Evolutionary conservation across 345 rosid genomes (phyloP).

Genomic region (Acer negundo): DNA sequence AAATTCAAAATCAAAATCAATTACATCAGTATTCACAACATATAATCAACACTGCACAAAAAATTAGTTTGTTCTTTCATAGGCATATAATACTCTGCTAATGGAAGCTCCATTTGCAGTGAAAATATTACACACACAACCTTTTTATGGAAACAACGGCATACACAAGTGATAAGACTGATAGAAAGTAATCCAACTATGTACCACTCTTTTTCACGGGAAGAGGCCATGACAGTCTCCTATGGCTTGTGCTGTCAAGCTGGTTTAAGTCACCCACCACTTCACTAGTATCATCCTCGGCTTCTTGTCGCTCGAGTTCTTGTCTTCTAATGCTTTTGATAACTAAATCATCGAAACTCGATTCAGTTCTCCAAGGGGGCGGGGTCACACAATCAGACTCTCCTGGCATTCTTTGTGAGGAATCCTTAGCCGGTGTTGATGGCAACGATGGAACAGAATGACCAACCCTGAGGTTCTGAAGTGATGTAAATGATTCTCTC

Average conservation of each 20-base stretch:
- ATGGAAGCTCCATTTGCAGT: conserved; percentile 1
- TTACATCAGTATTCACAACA: neutral
- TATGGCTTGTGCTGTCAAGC: conserved; percentile 46
- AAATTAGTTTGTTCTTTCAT: neutral
- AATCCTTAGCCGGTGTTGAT: conserved; percentile 52
- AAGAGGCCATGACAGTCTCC: conserved; percentile 95
- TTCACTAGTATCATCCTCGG: conserved; percentile 45
- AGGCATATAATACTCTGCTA: neutral
- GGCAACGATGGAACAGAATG: conserved; percentile 58
- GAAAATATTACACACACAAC: conserved; percentile 7
- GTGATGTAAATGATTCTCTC: conserved; percentile 96
- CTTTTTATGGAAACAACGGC: neutral
- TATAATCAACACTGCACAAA: conserved; percentile 4
- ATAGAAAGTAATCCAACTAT: neutral
- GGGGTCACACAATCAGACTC: conserved; percentile 70
- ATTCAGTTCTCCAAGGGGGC: conserved; percentile 67
- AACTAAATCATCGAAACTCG: conserved; percentile 67
- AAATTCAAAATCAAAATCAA: too few species aligned
- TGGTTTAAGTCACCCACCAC: conserved; percentile 36
- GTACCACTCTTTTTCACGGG: conserved; percentile 46
- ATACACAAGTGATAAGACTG: neutral
- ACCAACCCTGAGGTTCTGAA: conserved; percentile 83
- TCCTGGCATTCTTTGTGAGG: conserved; percentile 36
- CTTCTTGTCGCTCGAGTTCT: conserved; percentile 41
- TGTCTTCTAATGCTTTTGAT: conserved; percentile 42